Percentiles rank a stretch among this genome's conserved stretches.
Evolutionary conservation across 257 asterid genomes (phyloP).

Genomic region (Lavandula angustifolia): DNA sequence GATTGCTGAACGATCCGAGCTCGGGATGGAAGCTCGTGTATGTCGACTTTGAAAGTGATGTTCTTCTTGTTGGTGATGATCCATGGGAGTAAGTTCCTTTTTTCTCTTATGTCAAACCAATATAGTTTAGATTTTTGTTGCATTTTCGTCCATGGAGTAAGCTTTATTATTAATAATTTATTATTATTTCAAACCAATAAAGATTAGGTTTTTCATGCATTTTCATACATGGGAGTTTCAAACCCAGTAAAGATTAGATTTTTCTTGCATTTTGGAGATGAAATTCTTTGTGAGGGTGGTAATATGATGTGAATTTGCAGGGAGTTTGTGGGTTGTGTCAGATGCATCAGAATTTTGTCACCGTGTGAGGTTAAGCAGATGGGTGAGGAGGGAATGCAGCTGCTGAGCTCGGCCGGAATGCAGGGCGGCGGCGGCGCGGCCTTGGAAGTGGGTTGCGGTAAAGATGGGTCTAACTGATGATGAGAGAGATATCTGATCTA

Average conservation of each 20-base stretch:
- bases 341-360: constrained; percentile 87
- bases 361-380: constrained; percentile 95
- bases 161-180: too few relatives aligned
- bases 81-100: constrained; percentile 87
- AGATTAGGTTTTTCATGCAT: too few relatives aligned
- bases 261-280: too few relatives aligned
- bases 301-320: constrained; percentile 36
- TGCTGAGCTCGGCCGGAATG: constrained; percentile 63
- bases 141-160: too few relatives aligned
- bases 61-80: constrained; percentile 89
- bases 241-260: too few relatives aligned
- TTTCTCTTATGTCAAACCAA: not conserved
- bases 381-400: constrained; percentile 99
- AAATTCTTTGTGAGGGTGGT: not conserved
- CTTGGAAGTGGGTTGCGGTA: constrained; percentile 38
- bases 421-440: constrained; percentile 42
- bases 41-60: constrained; percentile 85
- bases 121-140: too few relatives aligned
- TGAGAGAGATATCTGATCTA: too few relatives aligned
- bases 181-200: too few relatives aligned
- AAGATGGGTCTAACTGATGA: constrained; percentile 37
- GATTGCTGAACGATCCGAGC: constrained; percentile 71
- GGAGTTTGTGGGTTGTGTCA: constrained; percentile 92
- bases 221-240: too few relatives aligned
- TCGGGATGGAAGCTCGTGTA: constrained; percentile 96